Evolutionary conservation across 306 rosid genomes (phyloP), one percentile per base, ranked within the genome.

Genomic region (Inga laurina): DNA sequence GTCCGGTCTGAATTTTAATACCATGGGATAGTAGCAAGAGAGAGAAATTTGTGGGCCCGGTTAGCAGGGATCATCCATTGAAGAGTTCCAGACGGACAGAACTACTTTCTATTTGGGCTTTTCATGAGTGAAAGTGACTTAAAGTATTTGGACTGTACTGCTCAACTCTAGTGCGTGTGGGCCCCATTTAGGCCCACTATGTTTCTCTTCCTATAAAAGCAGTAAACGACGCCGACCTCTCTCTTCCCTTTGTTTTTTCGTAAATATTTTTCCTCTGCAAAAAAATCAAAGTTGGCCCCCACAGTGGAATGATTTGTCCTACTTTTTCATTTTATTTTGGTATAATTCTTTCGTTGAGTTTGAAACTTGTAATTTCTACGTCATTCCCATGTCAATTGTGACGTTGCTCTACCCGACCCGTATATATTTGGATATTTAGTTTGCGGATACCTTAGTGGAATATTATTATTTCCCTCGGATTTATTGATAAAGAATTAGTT

Each of bases 131-230:
- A 92, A 4, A 87, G 72, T 10, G 89, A 91, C 87, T 79, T 84
- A 88, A 88, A 88, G 87, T 77, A 87, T 85, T 87, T 87, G 91
- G 93, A 89, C 87, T 73, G 48, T 86, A n/a, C 70, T 87, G 12
- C 67, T 76, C 64, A 54, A 74, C 68, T 67, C 65, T 61, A 83
- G 85, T 78, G 90, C 8, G 22, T 22, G 45, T 85, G 88, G 91
- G 89, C 81, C 90, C 83, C 19, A 0, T 9, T 3, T 0, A 30
- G 92, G 89, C 90, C 91, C 91, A 82, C 82, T 67, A 34, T 86
- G 85, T 54, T 76, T 59, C 87, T 86, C 79, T 86, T 71, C 78
- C 12, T 82, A 57, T 78, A 82, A 86, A 85, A 85, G 82, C 84
- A 64, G 85, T 74, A 86, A 78, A 76, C 80, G 87, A 91, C 87